Conservation (phyloP, 345 rosid species). For the Psidium guajava region DNA sequence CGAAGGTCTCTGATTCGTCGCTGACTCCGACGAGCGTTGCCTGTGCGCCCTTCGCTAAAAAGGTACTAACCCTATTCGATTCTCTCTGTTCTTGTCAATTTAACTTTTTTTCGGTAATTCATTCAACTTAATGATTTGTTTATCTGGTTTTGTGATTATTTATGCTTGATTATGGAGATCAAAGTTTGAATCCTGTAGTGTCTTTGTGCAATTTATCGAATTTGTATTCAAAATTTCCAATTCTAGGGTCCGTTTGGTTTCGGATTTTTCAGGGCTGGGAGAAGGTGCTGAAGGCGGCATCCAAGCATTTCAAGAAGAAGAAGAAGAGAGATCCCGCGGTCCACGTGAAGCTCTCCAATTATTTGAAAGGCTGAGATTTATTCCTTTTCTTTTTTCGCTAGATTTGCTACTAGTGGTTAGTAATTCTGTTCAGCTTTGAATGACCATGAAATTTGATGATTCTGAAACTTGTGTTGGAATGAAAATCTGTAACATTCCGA, state of each 20-base stretch:
- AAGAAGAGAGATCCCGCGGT: conserved; percentile 25
- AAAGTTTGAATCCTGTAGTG: background rate
- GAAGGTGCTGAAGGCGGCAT: conserved; percentile 59
- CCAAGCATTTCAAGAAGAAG: conserved; percentile 62
- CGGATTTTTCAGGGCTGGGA: conserved; percentile 43
- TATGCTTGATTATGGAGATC: background rate
- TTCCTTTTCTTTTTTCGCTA: background rate
- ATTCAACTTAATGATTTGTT: background rate
- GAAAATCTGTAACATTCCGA: background rate
- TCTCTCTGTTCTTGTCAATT: background rate
- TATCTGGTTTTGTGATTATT: background rate
- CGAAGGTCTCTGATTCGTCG: conserved; percentile 14
- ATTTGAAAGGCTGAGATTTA: conserved; percentile 7
- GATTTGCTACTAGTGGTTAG: background rate
- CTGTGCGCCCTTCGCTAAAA: conserved; percentile 35
- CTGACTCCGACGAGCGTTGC: conserved; percentile 24
- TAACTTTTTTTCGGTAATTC: background rate
- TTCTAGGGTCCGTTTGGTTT: background rate
- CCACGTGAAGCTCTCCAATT: conserved; percentile 35
- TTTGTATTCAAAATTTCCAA: background rate
- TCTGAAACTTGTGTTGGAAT: background rate
- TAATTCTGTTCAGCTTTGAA: background rate
- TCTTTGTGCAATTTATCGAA: background rate
- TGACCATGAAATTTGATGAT: background rate
- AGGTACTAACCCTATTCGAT: conserved; percentile 16